Conservation (phyloP, 805 yeast species). For the Babjeviella inositovora region DNA sequence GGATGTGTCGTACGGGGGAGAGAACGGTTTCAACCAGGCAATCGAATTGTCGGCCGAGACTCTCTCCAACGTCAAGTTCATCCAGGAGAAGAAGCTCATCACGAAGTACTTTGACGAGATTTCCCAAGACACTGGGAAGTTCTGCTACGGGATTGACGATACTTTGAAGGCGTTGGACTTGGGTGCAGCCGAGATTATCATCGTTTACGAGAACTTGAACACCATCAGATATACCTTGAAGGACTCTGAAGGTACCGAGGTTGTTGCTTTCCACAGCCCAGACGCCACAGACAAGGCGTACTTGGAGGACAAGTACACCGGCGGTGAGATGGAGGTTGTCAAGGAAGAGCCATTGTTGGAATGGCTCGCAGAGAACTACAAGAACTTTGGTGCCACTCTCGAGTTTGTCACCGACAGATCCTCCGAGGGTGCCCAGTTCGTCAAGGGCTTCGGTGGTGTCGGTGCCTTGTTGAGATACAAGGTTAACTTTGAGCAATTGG, state of each 20-base stretch:
- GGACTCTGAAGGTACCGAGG: slow-evolving; percentile 67
- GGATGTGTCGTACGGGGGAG: slow-evolving; percentile 98
- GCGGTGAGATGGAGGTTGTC: slow-evolving; percentile 81
- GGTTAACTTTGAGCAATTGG: slow-evolving; percentile 92
- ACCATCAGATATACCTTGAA: slow-evolving; percentile 71
- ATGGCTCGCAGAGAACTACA: slow-evolving; percentile 97
- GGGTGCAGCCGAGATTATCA: slow-evolving; percentile 88
- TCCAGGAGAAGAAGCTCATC: slow-evolving; percentile 94
- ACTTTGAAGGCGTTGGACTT: slow-evolving; percentile 91
- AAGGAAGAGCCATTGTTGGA: slow-evolving; percentile 79
- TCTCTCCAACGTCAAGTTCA: slow-evolving; percentile 89
- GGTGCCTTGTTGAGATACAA: slow-evolving; percentile 95
- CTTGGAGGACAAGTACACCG: slow-evolving; percentile 70
- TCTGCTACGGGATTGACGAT: slow-evolving; percentile 95
- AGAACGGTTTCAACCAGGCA: slow-evolving; percentile 98
- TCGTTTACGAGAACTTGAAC: slow-evolving; percentile 87
- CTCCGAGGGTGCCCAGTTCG: slow-evolving; percentile 97
- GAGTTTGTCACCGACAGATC: slow-evolving; percentile 96
- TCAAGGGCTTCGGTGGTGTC: slow-evolving; percentile 96
- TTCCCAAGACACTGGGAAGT: slow-evolving; percentile 92
- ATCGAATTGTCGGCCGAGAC: slow-evolving; percentile 96
- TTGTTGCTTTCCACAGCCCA: slow-evolving; percentile 60
- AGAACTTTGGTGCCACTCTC: slow-evolving; percentile 83
- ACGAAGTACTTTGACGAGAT: slow-evolving; percentile 91
- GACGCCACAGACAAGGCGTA: slow-evolving; percentile 60